Conservation (phyloP, 352 stramenopile species). For the Chrysophaeum taylorii region DNA sequence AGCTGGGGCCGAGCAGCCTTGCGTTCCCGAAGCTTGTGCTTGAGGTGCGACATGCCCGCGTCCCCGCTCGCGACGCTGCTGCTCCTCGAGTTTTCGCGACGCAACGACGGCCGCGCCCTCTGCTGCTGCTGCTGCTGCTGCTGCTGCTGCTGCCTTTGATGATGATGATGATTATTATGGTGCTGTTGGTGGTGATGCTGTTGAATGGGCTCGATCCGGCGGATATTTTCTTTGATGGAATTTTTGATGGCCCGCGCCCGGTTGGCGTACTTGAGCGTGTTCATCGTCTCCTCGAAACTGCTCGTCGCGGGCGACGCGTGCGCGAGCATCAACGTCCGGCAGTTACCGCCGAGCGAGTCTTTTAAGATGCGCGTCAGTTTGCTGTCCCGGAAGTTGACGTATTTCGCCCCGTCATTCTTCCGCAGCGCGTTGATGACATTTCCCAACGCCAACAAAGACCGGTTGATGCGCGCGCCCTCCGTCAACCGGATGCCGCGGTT, state of each 20-base stretch:
- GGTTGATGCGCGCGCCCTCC: constrained; percentile 82
- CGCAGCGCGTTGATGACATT: constrained; percentile 83
- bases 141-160: constrained; percentile 69
- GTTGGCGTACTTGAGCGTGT: constrained; percentile 82
- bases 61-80: no score
- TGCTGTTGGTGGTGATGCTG: constrained; percentile 79
- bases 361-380: constrained; percentile 80
- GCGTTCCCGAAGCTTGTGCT: no score
- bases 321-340: constrained; percentile 46
- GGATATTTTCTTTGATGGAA: constrained; percentile 76
- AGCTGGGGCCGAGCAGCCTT: no score
- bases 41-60: no score
- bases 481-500: constrained; percentile 66
- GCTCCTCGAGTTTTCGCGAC: constrained; percentile 62
- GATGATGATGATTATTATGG: constrained; percentile 62
- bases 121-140: constrained; percentile 55
- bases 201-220: constrained; percentile 60
- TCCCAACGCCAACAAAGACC: constrained; percentile 68
- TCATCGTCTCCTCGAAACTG: constrained; percentile 70
- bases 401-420: constrained; percentile 35
- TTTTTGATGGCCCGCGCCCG: constrained; percentile 61
- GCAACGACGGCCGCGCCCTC: no score
- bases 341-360: constrained; percentile 78
- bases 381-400: constrained; percentile 74
- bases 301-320: constrained; percentile 60